phyloP scores from a whole-genome alignment of 257 asterid species.

The Nicotiana undulata region DNA sequence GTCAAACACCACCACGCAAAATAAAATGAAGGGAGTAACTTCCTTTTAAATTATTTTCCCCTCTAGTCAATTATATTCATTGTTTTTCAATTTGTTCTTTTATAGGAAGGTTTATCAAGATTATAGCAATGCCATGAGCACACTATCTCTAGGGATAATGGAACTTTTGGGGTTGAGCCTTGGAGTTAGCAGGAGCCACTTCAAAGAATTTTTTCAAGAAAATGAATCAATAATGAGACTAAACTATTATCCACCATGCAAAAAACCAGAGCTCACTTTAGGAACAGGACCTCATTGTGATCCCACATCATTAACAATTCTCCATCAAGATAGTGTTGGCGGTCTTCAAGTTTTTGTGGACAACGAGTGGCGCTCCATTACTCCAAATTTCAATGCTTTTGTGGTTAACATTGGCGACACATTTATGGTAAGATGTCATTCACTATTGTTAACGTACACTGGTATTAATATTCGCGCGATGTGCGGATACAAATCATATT shows the following conservation, averaged over 20 bases:
- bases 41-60: neutral
- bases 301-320: slow-evolving; percentile 21
- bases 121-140: slow-evolving; percentile 15
- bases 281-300: slow-evolving; percentile 27
- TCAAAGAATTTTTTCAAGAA: slow-evolving; percentile 12
- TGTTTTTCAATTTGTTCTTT: neutral
- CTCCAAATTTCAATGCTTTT: slow-evolving; percentile 10
- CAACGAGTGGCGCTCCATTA: slow-evolving; percentile 15
- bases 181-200: slow-evolving; percentile 6
- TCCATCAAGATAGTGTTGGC: slow-evolving; percentile 19
- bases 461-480: too few relatives aligned
- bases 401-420: slow-evolving; percentile 20
- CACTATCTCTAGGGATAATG: slow-evolving; percentile 8
- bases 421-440: slow-evolving; percentile 8
- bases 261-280: slow-evolving; percentile 12
- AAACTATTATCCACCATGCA: slow-evolving; percentile 19
- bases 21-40: neutral
- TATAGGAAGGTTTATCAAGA: slow-evolving; percentile 10
- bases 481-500: too few relatives aligned
- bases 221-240: slow-evolving; percentile 13
- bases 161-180: slow-evolving; percentile 19
- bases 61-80: neutral
- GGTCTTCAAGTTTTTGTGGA: slow-evolving; percentile 19
- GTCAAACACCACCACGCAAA: neutral
- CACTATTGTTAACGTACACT: too few relatives aligned